Evolutionary conservation across 1,284 basidiomycete species (phyloP), one percentile per base, ranked within the genome.

Genomic region (Pascua sp.): DNA sequence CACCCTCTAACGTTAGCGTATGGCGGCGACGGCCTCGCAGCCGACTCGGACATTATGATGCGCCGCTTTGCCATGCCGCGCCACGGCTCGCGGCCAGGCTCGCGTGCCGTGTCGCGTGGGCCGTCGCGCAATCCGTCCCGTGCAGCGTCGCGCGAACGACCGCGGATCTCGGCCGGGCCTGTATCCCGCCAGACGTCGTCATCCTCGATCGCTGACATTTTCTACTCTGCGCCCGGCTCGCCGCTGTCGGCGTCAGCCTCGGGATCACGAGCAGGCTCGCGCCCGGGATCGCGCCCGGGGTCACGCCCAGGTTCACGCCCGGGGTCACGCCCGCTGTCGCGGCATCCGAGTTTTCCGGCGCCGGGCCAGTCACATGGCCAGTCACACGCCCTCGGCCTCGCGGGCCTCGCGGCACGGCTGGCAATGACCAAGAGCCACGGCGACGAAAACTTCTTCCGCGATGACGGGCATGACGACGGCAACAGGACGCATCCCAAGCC

Each of bases 141-240:
- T 17, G 39, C n/a, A 12, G 41, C 51, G 5, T 57, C 54, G 24
- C 49, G 55, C 15, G 57, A 46, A 13, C 41, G 45, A 49, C 40
- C 40, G 36, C 2, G 41, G 41, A 24, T 38, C 13, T 10, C 38
- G 39, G 17, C 40, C 47, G n/a, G n/a, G n/a, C n/a, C n/a, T n/a
- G 47, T 17, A 11, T 47, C 46, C 13, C 46, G 46, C 9, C 32
- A 47, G 1, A 36, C 69, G 18, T 68, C 65, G 4, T 58, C 51
- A 48, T 39, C 62, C 7, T 72, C 72, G n/a, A 75, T 73, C 42
- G 75, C 75, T n/a, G 75, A 77, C 52, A 54, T 77, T 12, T 77
- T 65, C 61, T 72, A 72, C 57, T 69, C 73, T 10, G 72, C 73
- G 0, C 65, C 62, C 4, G 67, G 67, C 18, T 68, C 67, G 0